Base-by-base conservation (phyloP, 345 rosid species). In the Hibiscus syriacus region DNA sequence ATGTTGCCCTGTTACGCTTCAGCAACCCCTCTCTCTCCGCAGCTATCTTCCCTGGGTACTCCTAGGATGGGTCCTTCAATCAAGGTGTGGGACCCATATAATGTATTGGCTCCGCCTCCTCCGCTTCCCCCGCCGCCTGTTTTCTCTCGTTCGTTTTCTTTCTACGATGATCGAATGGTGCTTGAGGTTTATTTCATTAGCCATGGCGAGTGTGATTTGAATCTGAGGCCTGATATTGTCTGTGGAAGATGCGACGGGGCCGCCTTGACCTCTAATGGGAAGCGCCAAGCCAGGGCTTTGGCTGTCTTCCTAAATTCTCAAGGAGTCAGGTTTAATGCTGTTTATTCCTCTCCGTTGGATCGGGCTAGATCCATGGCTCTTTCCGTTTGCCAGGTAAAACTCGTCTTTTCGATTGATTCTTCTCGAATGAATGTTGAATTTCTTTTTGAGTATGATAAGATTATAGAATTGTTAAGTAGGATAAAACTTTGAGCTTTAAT, bases 81-180 rank as follows among this genome's bases (percentile, higher is more conserved):
- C 77, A 90, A 88, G 70, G 97, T 93, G 6, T 93, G 96, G 97
- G 98, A 93, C 74, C 97, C 98, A 9, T 93, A 90, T 79, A 90
- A 93, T 65, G 98, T 93, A 66, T 83, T 93, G 25, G 73, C 92
- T 6, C 49, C 49, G 4, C 49, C 49, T 14, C 49, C 49, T 13
- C n/a, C 49, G 5, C 49, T 43, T n/a, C 49, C 49, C 17, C 89
- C 85, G 5, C 78, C 83, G 52, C 80, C 83, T 11, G 71, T 83
- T 59, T 79, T 83, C 70, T 74, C 83, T 0, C 79, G 83, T 61
- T 67, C 70, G 57, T 85, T 69, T 72, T 82, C 68, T 70, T 74
- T 70, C 52, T 82, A 76, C 48, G 80, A 76, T 57, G 85, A 81
- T 72, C 80, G 82, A 43, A 41, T 56, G 53, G 70, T 74, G n/a